Evolutionary conservation across 2,329 filamentous ascomycete species (phyloP), one percentile per base, ranked within the genome.

Genomic region (Rutstroemia sp.): DNA sequence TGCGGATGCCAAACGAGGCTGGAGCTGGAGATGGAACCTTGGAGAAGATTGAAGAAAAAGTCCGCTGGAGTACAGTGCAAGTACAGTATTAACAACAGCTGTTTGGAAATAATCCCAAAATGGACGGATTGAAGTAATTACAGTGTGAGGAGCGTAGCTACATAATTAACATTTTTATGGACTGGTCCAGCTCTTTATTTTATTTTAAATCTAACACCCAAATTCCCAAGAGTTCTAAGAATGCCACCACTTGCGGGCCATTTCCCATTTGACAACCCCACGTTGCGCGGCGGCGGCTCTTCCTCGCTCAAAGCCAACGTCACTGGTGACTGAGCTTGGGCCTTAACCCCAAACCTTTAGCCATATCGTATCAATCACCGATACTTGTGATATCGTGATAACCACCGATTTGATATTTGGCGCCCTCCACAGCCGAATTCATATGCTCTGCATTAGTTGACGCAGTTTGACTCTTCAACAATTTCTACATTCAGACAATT

Each of bases 41-140:
- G 34, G 46, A 50, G 53, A 55, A 55, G n/a, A 51, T 50, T 55
- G 38, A 27, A 48, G 53, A 55, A 55, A 42, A 46, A 44, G 23
- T 27, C 7, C 38, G n/a, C 19, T 30, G n/a, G 3, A 44, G 37
- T 39, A n/a, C 12, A 12, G 10, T 14, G 10, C 8, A 14, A 41
- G 14, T 18, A 39, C 37, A 27, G 25, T 6, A 27, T 27, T 4
- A 34, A 34, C 30, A 34, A 34, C 30, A 34, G 12, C 4, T 34
- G 30, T 14, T 12, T 34, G 30, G 4, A 12, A 34, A 34, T 34
- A 34, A 4, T 12, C 30, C 9, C 30, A 34, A 12, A 34, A 34
- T 14, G 30, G 30, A 12, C 30, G 10, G 30, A 12, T 12, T 34
- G 30, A 34, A 34, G 30, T 14, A 12, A 34, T 34, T 34, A 23